Percentiles rank a stretch among this genome's conserved stretches.
These are phyloP conservation scores for Polygonum maritimum DNA, from an alignment of 148 eudicot species.

Conservation along the genomic window DNA sequence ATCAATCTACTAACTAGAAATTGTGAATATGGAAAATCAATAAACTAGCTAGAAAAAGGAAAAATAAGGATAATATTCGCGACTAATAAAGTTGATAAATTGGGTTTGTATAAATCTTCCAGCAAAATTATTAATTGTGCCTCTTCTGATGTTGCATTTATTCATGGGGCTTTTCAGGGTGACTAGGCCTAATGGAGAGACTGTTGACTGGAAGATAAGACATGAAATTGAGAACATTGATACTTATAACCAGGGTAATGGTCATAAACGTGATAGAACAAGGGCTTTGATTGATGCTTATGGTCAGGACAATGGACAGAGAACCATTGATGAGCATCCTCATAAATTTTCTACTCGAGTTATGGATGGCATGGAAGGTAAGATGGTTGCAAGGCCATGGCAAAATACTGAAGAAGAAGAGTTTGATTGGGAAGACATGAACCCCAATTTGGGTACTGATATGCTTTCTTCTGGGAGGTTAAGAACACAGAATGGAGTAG, in stretches of 20 bases:
- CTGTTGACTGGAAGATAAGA: neutral
- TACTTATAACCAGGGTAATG: slow-evolving; percentile 22
- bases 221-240: slow-evolving; percentile 27
- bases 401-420: slow-evolving; percentile 82
- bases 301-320: slow-evolving; percentile 61
- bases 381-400: slow-evolving; percentile 41
- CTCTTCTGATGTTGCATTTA: neutral
- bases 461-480: slow-evolving; percentile 26
- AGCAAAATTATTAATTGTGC: neutral
- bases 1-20: too few relatives aligned
- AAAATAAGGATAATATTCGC: too few relatives aligned
- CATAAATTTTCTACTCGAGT: slow-evolving; percentile 15
- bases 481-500: slow-evolving; percentile 26
- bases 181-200: neutral
- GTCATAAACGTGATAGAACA: slow-evolving; percentile 51
- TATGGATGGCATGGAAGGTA: slow-evolving; percentile 33
- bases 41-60: too few relatives aligned
- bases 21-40: too few relatives aligned
- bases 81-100: too few relatives aligned
- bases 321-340: slow-evolving; percentile 27
- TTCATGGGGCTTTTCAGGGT: neutral
- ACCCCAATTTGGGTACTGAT: slow-evolving; percentile 38
- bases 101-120: neutral
- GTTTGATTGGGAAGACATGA: slow-evolving; percentile 84
- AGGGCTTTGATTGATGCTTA: slow-evolving; percentile 88